phyloP scores from a whole-genome alignment of 176 grass and related monocot genomes.

The Oryza meyeriana region DNA sequence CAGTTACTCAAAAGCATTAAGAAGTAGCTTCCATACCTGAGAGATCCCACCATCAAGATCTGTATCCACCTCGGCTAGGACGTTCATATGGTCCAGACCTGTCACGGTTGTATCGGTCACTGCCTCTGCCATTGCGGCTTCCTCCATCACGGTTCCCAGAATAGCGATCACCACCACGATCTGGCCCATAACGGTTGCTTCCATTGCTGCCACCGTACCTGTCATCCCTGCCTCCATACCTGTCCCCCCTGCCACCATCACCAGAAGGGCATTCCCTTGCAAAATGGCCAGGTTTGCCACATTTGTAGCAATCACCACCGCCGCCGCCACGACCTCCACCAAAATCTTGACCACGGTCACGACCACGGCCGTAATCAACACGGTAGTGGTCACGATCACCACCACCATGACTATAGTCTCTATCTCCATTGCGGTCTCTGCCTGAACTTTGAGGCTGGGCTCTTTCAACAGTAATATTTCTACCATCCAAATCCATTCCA shows the following conservation, averaged over 20 bases:
- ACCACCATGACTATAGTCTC: conserved; percentile 34
- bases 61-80: conserved; percentile 35
- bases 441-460: conserved; percentile 53
- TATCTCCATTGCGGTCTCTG: conserved; percentile 47
- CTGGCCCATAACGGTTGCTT: conserved; percentile 48
- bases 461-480: conserved; percentile 59
- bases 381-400: conserved; percentile 14
- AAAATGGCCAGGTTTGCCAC: conserved; percentile 61
- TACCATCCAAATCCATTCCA: conserved; percentile 63
- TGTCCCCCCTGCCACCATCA: conserved; percentile 61
- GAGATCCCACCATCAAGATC: conserved; percentile 22
- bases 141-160: conserved; percentile 49
- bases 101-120: conserved; percentile 47
- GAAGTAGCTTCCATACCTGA: conserved; percentile 33
- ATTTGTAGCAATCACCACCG: conserved; percentile 53
- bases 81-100: conserved; percentile 60
- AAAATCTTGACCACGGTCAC: conserved; percentile 47
- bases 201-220: conserved; percentile 40
- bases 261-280: conserved; percentile 66
- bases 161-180: conserved; percentile 47
- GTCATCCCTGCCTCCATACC: conserved; percentile 46
- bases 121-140: conserved; percentile 34
- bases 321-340: conserved; percentile 49
- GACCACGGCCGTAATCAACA: conserved; percentile 23
- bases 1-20: conserved; percentile 16